Evolutionary conservation across 2,329 filamentous ascomycete genomes (phyloP), one percentile per base, ranked within the genome.

Genomic region (Cytospora piceicola): DNA sequence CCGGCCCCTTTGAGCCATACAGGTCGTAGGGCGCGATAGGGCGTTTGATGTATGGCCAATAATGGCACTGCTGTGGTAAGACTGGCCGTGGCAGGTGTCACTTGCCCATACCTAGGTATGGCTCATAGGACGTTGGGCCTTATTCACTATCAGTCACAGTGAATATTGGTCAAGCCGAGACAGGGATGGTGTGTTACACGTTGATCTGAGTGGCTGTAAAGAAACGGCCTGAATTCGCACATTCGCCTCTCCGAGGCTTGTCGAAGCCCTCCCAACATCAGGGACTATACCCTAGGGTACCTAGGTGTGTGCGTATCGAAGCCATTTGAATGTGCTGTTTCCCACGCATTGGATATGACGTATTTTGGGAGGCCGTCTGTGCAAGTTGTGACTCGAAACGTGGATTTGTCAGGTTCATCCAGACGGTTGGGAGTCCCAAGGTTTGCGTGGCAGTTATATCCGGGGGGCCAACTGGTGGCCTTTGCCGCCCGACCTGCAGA

Each of bases 401-500:
- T 52, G 5, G 53, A 57, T 57, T 63, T 63, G 54, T 57, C 61
- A 57, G 53, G 57, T 20, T 63, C 22, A 20, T 36, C 30, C 22
- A 30, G 36, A 20, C 57, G 22, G 9, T 24, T 39, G 54, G 53
- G 39, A 63, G 53, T 49, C n/a, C 30, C 30, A 22, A 51, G 39
- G 53, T 63, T 63, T 57, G 55, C 22, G 17, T 57, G 53, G 52
- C 42, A 42, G 11, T 29, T 30, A 46, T 42, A 63, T 36, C 61
- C 53, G 39, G 53, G 61, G 30, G n/a, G n/a, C n/a, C n/a, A n/a
- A n/a, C n/a, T n/a, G n/a, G 30, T 57, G 53, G 61, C 53, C 53
- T 54, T 54, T 57, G 53, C 61, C 53, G 39, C 61, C 61, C 60
- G 53, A 57, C 29, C 29, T 63, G 60, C 60, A 63, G 60, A 56